A percentile compares a stretch with the other conserved stretches of the same genome.
Conservation (phyloP, 1,139 yeast species). For the Pichia sp. region DNA sequence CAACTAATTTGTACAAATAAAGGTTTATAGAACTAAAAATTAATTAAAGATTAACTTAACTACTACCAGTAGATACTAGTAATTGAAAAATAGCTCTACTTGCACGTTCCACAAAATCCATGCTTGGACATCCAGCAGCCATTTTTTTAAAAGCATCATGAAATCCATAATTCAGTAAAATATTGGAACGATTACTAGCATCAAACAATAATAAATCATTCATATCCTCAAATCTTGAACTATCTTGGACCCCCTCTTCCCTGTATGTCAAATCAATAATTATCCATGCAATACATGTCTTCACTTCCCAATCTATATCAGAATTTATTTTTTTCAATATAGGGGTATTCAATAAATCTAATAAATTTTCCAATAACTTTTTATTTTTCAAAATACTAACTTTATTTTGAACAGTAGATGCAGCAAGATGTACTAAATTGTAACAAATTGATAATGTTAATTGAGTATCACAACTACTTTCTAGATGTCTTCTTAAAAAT, state of each 20-base stretch:
- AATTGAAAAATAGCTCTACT: conserved; percentile 39
- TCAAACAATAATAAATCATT: conserved; percentile 11
- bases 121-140: conserved; percentile 29
- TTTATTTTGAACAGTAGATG: conserved; percentile 45
- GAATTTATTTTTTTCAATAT: conserved; percentile 29
- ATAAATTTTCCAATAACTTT: conserved; percentile 35
- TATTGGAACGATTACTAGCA: conserved; percentile 23
- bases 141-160: conserved; percentile 31
- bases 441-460: conserved; percentile 44
- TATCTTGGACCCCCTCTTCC: conserved; percentile 20
- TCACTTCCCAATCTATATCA: conserved; percentile 37
- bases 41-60: not conserved
- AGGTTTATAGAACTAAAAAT: not conserved
- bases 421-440: conserved; percentile 52
- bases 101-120: conserved; percentile 45
- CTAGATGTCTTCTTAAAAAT: conserved; percentile 33
- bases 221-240: conserved; percentile 7
- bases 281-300: conserved; percentile 53
- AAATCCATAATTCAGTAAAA: conserved; percentile 36
- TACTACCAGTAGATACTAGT: conserved; percentile 14
- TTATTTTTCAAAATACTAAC: conserved; percentile 39
- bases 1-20: not conserved
- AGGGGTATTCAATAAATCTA: conserved; percentile 28
- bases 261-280: conserved; percentile 43
- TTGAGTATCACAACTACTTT: conserved; percentile 28